Base-by-base conservation (phyloP, 2,329 filamentous ascomycete species). In the Colletotrichum lindemuthianum region DNA sequence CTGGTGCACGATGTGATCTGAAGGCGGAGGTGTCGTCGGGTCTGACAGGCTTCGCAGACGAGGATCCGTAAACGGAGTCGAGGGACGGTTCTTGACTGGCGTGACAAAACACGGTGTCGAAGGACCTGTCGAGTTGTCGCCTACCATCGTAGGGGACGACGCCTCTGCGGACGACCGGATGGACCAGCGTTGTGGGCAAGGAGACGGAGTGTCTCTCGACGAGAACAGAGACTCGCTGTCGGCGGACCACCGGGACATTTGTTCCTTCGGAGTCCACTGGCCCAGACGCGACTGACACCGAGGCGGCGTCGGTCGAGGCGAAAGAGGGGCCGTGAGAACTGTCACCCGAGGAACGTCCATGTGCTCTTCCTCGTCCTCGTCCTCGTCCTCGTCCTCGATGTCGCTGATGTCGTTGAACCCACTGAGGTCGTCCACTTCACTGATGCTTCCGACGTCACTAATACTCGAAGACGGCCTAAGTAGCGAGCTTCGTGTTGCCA, bases 191-290 rank as follows among this genome's bases (percentile, higher is more conserved):
- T 41, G 58, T 6, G 37, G 51, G 12, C 63, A 65, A 8, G 63
- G 63, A 12, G 63, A 65, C 15, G 61, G 51, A n/a, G 41, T 45
- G 36, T 65, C 60, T 12, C 48, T 59, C n/a, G 60, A 64, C 8
- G 60, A 64, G 34, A 66, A 66, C 8, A 64, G 51, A 2, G 58
- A 63, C 13, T 65, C 63, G 51, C 63, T 66, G 49, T 64, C 60
- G 44, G 64, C 63, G 13, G 63, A 66, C 63, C 63, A 66, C 37
- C 63, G 63, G 10, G 63, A 66, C n/a, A 53, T 64, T 32, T 63
- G 52, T 7, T 12, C 63, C 32, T 34, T 49, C 8, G 59, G 59
- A 13, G 63, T 64, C 13, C 45, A 44, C 11, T 34, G n/a, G 3
- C 24, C 49, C 15, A 59, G 50, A 6, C 39, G 34, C 13, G 49